phyloP scores from a whole-genome alignment of 176 grass and related monocot species.

The Oryza meridionalis region DNA sequence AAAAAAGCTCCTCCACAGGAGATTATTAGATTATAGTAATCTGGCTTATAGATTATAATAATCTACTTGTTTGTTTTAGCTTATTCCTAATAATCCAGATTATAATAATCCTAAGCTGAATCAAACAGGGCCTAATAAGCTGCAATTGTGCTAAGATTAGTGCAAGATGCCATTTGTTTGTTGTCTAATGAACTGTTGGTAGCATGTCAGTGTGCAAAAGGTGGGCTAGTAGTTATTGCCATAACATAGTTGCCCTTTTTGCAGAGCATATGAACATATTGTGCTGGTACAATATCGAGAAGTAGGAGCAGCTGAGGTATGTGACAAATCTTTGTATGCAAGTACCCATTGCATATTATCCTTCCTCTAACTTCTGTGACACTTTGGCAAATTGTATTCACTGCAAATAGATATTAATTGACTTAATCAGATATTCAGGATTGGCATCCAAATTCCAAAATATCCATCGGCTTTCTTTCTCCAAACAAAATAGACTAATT shows the following conservation, averaged over 20 bases:
- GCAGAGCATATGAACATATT: slow-evolving; percentile 89
- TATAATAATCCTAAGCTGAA: too few species aligned
- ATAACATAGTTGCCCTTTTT: slow-evolving; percentile 38
- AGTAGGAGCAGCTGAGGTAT: slow-evolving; percentile 89
- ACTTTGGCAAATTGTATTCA: slow-evolving; percentile 23
- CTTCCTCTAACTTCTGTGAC: slow-evolving; percentile 23
- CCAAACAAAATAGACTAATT: not conserved
- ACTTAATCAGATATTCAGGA: not conserved
- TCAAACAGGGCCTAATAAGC: too few species aligned
- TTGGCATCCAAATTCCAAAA: not conserved
- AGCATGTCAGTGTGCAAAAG: slow-evolving; percentile 30
- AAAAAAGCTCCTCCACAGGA: too few species aligned
- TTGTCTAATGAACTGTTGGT: slow-evolving; percentile 10
- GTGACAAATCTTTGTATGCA: slow-evolving; percentile 38
- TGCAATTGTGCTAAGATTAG: slow-evolving; percentile 21
- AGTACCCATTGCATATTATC: slow-evolving; percentile 22
- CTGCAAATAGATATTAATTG: slow-evolving; percentile 15
- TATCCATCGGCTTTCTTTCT: not conserved
- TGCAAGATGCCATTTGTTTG: slow-evolving; percentile 10
- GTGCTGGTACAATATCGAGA: slow-evolving; percentile 96
- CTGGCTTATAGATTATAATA: too few species aligned
- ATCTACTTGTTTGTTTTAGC: too few species aligned
- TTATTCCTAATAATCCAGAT: too few species aligned
- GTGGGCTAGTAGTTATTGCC: slow-evolving; percentile 25
- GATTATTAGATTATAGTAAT: too few species aligned